phyloP scores from a whole-genome alignment of 2,329 filamentous ascomycete species.

The Colletotrichum godetiae region DNA sequence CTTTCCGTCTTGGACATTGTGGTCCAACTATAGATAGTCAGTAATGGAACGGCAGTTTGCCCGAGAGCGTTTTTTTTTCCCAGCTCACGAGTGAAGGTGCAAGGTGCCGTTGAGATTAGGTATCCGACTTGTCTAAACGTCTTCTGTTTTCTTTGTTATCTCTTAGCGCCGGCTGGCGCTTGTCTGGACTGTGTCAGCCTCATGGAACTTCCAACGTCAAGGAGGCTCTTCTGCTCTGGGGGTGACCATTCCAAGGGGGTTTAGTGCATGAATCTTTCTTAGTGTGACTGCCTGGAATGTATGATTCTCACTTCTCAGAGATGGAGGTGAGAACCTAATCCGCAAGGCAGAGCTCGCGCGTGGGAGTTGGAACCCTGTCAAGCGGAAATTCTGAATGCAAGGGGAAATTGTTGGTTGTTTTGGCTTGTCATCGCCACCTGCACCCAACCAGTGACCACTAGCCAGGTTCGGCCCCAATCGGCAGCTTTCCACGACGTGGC shows the following conservation, averaged over 20 bases:
- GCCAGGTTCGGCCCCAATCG: constrained; percentile 19
- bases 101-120: neutral
- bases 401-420: neutral
- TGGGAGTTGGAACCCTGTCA: neutral
- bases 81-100: neutral
- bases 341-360: neutral
- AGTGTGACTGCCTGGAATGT: neutral
- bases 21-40: constrained; percentile 14
- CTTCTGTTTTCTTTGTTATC: neutral
- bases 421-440: neutral
- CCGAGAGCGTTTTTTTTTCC: neutral
- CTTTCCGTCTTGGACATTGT: neutral
- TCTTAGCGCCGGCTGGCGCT: neutral
- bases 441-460: neutral
- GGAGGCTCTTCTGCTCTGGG: constrained; percentile 20
- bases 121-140: neutral
- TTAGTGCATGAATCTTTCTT: neutral
- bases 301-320: neutral
- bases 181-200: constrained; percentile 7
- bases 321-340: neutral
- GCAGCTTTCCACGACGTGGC: constrained; percentile 7
- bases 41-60: constrained; percentile 25
- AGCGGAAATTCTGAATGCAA: neutral
- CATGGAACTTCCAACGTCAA: neutral
- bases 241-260: neutral